A percentile compares a stretch with the other conserved stretches of the same genome.
Conservation (phyloP, 2,329 filamentous ascomycete genomes). For the Sclerotinia minor region DNA sequence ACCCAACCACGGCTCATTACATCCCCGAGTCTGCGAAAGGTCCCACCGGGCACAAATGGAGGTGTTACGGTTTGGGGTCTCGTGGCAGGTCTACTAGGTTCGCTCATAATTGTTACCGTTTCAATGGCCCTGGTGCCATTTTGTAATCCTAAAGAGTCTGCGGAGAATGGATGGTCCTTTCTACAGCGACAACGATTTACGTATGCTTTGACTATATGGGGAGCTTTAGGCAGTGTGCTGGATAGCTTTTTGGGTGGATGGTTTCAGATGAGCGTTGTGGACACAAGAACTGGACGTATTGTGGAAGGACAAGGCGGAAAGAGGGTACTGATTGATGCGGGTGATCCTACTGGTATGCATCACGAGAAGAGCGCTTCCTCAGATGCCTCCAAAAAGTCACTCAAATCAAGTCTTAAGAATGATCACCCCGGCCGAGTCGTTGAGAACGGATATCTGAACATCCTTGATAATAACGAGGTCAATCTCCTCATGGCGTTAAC, state of each 20-base stretch:
- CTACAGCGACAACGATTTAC: constrained; percentile 52
- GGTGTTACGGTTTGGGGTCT: constrained; percentile 79
- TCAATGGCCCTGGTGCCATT: constrained; percentile 69
- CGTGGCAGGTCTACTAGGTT: constrained; percentile 70
- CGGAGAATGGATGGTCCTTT: constrained; percentile 52
- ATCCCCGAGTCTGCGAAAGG: constrained; percentile 69
- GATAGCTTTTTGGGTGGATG: constrained; percentile 86
- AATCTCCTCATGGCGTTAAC: constrained; percentile 86
- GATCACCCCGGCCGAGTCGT: constrained; percentile 53
- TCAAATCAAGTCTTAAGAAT: constrained; percentile 54
- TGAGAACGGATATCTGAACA: constrained; percentile 65
- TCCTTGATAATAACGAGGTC: constrained; percentile 93
- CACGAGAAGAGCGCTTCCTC: constrained; percentile 46
- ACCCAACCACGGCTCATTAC: constrained; percentile 81
- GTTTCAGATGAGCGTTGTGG: constrained; percentile 82
- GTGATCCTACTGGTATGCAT: constrained; percentile 38
- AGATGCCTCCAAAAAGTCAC: constrained; percentile 51
- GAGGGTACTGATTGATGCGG: constrained; percentile 51
- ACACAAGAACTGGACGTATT: constrained; percentile 80
- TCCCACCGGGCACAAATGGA: constrained; percentile 90
- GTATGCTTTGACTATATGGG: constrained; percentile 65
- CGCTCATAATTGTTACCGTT: constrained; percentile 63
- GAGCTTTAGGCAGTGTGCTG: constrained; percentile 75
- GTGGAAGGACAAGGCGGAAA: constrained; percentile 81
- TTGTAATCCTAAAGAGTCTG: constrained; percentile 48